Percentiles rank a stretch among this genome's conserved stretches.
These are phyloP conservation scores for Fraxinus velutina DNA, from an alignment of 305 asterid species.

Conservation along the genomic window DNA sequence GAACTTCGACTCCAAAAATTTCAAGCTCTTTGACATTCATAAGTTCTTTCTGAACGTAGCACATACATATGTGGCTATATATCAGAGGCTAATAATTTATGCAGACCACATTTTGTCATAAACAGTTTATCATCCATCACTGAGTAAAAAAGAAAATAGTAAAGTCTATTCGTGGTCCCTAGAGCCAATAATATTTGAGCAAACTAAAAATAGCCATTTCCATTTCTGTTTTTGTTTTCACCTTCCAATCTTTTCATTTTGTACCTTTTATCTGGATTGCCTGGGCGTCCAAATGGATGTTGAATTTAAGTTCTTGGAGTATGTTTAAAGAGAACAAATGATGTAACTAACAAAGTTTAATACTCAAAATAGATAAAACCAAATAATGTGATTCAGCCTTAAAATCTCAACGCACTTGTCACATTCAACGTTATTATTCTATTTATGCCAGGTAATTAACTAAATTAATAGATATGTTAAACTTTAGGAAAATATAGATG, in stretches of 20 bases:
- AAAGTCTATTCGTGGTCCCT: neutral
- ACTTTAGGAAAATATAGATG: neutral
- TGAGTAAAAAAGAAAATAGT: neutral
- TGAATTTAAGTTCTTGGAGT: slow-evolving; percentile 5
- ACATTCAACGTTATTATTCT: slow-evolving; percentile 10
- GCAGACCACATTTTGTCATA: neutral
- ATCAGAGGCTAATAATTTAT: neutral
- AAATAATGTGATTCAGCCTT: slow-evolving; percentile 3
- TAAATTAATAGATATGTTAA: neutral
- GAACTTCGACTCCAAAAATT: neutral
- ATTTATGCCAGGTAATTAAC: slow-evolving; percentile 14
- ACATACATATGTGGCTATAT: neutral
- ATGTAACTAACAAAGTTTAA: neutral
- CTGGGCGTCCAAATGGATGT: neutral
- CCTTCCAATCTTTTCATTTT: neutral
- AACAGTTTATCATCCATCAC: neutral
- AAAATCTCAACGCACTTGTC: slow-evolving; percentile 16
- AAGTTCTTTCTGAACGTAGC: neutral
- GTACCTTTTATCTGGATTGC: slow-evolving; percentile 6
- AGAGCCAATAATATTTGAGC: neutral
- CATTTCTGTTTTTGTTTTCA: neutral
- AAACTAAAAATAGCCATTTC: neutral
- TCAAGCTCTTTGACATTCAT: slow-evolving; percentile 9
- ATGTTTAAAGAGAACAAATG: slow-evolving; percentile 4
- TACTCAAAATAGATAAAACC: neutral